A percentile compares a stretch with the other conserved stretches of the same genome.
These are phyloP conservation scores for Tolypocladium capitatum DNA, from an alignment of 2,329 filamentous ascomycete species.

Conservation along the genomic window DNA sequence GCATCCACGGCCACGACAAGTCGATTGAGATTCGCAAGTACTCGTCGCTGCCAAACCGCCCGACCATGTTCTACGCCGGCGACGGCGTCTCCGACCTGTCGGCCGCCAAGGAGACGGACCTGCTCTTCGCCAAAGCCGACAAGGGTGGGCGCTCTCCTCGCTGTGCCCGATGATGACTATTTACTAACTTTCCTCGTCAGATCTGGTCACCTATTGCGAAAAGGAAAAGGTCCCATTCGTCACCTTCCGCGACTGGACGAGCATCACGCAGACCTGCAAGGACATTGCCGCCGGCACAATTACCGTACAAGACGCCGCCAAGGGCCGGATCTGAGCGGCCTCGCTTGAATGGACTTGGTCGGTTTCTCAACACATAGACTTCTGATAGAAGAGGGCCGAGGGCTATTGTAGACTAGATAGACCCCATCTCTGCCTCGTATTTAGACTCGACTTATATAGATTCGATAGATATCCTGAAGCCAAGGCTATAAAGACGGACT, in stretches of 20 bases:
- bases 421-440: not conserved
- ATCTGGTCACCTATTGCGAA: constrained; percentile 79
- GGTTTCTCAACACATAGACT: not conserved
- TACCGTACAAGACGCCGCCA: constrained; percentile 57
- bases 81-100: constrained; percentile 89
- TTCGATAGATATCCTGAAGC: constrained; percentile 1
- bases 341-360: not conserved
- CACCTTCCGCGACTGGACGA: constrained; percentile 71
- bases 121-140: constrained; percentile 87
- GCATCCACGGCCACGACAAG: constrained; percentile 94
- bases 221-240: constrained; percentile 77
- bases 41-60: constrained; percentile 59
- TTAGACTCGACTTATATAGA: constrained; percentile 2
- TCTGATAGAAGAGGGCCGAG: not conserved
- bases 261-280: constrained; percentile 64
- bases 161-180: not conserved
- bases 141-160: constrained; percentile 45
- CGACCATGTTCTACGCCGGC: constrained; percentile 85
- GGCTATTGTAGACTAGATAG: not conserved
- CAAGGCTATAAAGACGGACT: not conserved
- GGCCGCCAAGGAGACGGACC: constrained; percentile 81
- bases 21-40: constrained; percentile 83
- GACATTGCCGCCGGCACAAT: constrained; percentile 63
- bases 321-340: constrained; percentile 22
- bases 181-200: constrained; percentile 26